Conservation (phyloP, 1,284 basidiomycete genomes). For the Cryptococcus sp. region DNA sequence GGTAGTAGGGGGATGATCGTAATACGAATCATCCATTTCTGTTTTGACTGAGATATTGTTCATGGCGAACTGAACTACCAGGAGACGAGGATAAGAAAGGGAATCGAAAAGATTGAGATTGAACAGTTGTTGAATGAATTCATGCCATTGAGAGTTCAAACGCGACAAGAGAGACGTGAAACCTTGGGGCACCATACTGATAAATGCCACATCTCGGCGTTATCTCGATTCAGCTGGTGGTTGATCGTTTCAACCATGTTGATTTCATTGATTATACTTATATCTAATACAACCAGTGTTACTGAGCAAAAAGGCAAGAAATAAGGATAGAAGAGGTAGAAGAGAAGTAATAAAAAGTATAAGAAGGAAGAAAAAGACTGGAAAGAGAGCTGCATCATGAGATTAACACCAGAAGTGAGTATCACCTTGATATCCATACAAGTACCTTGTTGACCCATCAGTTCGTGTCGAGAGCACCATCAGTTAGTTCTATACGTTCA, state of each 20-base stretch:
- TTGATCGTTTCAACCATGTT: neutral
- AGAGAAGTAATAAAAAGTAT: too few species aligned
- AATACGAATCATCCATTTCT: slow-evolving; percentile 37
- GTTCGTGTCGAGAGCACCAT: slow-evolving; percentile 44
- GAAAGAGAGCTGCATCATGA: slow-evolving; percentile 25
- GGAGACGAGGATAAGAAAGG: too few species aligned
- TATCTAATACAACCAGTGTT: neutral
- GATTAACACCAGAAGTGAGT: slow-evolving; percentile 48
- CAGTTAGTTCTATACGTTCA: slow-evolving; percentile 28
- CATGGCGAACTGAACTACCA: too few species aligned
- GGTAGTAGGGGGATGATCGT: slow-evolving; percentile 20
- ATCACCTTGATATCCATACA: slow-evolving; percentile 3
- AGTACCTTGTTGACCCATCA: slow-evolving; percentile 7
- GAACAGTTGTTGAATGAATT: too few species aligned
- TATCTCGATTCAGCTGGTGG: neutral
- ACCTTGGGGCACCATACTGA: neutral
- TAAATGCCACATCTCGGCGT: neutral
- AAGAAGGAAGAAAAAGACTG: too few species aligned
- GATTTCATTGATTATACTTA: neutral
- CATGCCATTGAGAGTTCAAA: neutral
- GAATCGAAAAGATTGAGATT: too few species aligned
- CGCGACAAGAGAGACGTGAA: neutral
- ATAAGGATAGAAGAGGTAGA: too few species aligned
- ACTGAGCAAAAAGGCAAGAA: too few species aligned
- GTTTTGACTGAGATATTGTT: neutral